Conservation (phyloP, 441 rosid species). For the Adansonia rubrostipa region DNA sequence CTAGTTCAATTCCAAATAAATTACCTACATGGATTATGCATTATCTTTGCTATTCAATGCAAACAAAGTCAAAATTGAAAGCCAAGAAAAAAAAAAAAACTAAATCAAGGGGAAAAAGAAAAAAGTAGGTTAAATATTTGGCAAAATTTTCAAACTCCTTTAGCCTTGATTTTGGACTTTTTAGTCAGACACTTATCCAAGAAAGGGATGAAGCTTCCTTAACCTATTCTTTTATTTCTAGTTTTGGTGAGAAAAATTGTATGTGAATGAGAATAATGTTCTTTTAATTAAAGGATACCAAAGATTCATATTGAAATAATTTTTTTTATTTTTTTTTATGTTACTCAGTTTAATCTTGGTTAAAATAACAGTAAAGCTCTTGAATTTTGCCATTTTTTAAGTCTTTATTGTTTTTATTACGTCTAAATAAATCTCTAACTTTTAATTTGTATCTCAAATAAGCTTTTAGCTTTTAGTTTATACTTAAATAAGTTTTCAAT, state of each 20-base stretch:
- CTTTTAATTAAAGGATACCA: background rate
- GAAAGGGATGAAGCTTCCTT: background rate
- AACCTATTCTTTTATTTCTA: background rate
- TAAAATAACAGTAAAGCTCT: too few species aligned
- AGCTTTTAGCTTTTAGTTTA: too few species aligned
- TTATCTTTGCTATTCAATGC: background rate
- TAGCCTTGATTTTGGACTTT: background rate
- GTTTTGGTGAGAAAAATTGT: background rate
- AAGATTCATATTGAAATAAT: background rate
- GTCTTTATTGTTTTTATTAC: too few species aligned
- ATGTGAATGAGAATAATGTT: background rate
- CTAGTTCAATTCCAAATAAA: background rate
- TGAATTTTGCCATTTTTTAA: too few species aligned
- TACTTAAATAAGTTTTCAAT: too few species aligned
- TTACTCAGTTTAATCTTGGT: background rate
- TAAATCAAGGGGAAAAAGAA: slow-evolving; percentile 2
- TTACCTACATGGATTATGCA: background rate
- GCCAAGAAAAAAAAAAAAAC: background rate
- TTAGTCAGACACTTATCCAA: background rate
- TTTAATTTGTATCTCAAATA: too few species aligned
- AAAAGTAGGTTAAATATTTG: background rate
- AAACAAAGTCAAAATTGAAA: background rate
- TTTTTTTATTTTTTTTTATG: background rate
- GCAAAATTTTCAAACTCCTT: background rate
- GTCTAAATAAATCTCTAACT: too few species aligned